A percentile compares a stretch with the other conserved stretches of the same genome.
These are phyloP conservation scores for Lactarius pseudohatsudake DNA, from an alignment of 768 basidiomycete genomes.

Conservation along the genomic window DNA sequence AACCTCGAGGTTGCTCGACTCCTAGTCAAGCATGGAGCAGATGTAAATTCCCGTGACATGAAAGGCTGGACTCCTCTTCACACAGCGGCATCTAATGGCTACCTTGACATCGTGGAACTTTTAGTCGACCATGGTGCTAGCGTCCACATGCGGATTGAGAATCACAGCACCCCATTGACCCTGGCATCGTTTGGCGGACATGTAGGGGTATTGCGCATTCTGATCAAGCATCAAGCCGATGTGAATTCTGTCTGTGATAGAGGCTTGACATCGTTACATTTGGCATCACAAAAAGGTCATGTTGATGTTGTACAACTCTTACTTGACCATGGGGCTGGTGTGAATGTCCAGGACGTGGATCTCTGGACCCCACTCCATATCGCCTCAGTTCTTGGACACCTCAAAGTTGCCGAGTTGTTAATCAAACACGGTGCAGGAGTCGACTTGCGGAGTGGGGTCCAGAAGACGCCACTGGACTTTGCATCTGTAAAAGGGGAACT, in stretches of 20 bases:
- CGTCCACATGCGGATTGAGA: neutral
- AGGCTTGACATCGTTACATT: neutral
- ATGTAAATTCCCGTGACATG: too few relatives aligned
- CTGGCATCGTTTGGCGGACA: neutral
- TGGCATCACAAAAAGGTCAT: neutral
- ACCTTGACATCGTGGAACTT: neutral
- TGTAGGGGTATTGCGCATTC: neutral
- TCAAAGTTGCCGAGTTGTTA: neutral
- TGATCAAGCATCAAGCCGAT: too few relatives aligned
- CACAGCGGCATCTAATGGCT: neutral
- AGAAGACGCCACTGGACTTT: neutral
- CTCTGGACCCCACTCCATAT: conserved; percentile 1
- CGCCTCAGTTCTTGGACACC: neutral
- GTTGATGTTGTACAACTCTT: neutral
- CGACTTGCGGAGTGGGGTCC: neutral
- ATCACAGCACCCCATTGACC: neutral
- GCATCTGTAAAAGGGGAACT: neutral
- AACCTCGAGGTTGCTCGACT: neutral
- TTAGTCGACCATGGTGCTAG: neutral
- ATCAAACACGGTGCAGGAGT: neutral
- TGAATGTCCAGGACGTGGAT: neutral
- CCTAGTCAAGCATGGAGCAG: neutral
- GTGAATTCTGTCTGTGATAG: neutral
- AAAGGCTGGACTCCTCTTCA: neutral
- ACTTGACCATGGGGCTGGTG: neutral